Evolutionary conservation across 139 green algal genomes (phyloP), one percentile per base, ranked within the genome.

Genomic region (Nannochloris sp.): DNA sequence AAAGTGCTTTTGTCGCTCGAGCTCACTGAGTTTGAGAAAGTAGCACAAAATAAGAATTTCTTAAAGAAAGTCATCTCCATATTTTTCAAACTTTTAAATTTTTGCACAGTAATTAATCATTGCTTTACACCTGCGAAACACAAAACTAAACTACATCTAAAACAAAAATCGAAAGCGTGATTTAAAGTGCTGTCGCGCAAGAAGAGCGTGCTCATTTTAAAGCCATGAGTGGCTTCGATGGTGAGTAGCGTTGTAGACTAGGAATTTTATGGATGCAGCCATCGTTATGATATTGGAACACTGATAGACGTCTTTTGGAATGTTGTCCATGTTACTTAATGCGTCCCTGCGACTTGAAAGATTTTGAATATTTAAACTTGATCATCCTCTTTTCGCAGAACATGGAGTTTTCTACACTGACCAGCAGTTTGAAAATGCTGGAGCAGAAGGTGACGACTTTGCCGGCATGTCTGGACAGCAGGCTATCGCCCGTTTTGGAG

Each of bases 361-460:
- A n/a, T n/a, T n/a, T n/a, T n/a, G n/a, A n/a, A n/a, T n/a, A n/a
- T n/a, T n/a, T n/a, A n/a, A n/a, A n/a, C n/a, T n/a, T n/a, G n/a
- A n/a, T n/a, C n/a, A n/a, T 45, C 5, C 4, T 9, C 12, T 8
- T 31, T 10, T 1, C 54, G 62, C 76, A 83, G 78, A 80, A 57
- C 77, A 77, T 13, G 57, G 37, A 19, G 73, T 85, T 4, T 83
- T 63, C 19, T 85, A 75, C 60, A 82, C 54, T 54, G 68, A 82
- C 24, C 78, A 85, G 61, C 71, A 75, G 55, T 78, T 78, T 67
- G 67, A 72, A 37, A 53, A 34, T 35, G 58, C 54, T 32, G 31
- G 15, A 25, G 59, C 25, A 33, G 55, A 24, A 30, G 61, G 58
- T 27, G 60, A 72, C 4, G 53, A 66, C 3, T 47, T 23, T 14